Evolutionary conservation across 2,329 filamentous ascomycete genomes (phyloP), one percentile per base, ranked within the genome.

Genomic region (Orbilia ellipsospora): DNA sequence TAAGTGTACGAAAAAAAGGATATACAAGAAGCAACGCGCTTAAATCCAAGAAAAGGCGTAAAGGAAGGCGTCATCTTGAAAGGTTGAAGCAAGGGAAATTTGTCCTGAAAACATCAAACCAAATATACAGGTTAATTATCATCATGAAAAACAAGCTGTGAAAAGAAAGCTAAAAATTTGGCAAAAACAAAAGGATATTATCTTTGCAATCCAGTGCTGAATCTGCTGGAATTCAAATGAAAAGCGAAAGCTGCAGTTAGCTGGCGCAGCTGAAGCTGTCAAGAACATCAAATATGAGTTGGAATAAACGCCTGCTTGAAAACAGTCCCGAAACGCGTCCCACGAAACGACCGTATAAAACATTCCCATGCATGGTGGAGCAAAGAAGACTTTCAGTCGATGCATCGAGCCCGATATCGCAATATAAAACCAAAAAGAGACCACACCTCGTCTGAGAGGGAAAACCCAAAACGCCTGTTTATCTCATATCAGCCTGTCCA

Each of bases 21-120:
- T 56, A 48, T 63, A 57, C 57, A 69, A 54, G 45, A 20, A 62
- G 15, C 56, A 60, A 55, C 56, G 42, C 57, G 50, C 51, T 70
- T 54, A 62, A 63, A 23, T 23, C 4, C 42, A 61, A 60, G 13
- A 8, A 48, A 36, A 18, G 57, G 18, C 36, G 36, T 44, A 18
- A 12, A 59, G 40, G 36, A 59, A 42, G 54, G 28, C 15, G 23
- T 20, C 31, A 42, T 36, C 3, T 36, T 36, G 13, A 48, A n/a
- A 13, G 4, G 5, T 48, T 7, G 20, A 20, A 60, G 44, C 44
- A 20, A 26, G 7, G 2, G 4, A 15, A 57, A 20, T 2, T 10
- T n/a, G 54, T 2, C 23, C 28, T 23, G 54, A 57, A 16, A 28
- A 57, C 16, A 36, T 10, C 10, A 10, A 36, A 61, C 26, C 12